Evolutionary conservation across 345 rosid species (phyloP).

Genomic region (Brassica nigra): DNA sequence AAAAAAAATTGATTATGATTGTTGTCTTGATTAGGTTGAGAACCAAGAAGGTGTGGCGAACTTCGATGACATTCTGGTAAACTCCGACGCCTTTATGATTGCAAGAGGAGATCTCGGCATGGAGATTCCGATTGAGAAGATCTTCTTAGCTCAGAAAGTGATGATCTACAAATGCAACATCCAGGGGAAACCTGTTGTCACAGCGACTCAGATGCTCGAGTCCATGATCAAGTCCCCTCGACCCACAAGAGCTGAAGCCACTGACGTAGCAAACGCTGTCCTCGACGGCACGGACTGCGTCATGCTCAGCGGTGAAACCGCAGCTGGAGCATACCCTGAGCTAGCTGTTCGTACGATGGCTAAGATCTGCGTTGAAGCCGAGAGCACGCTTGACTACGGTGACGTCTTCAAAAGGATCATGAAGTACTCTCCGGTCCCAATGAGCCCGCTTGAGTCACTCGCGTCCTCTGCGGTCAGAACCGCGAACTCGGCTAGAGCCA

Average conservation of each 20-base stretch:
- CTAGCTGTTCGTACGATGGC: constrained; percentile 93
- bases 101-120: constrained; percentile 98
- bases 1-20: not conserved
- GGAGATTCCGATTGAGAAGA: constrained; percentile 98
- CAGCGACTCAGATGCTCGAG: constrained; percentile 91
- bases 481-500: constrained; percentile 79
- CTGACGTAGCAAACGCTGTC: constrained; percentile 96
- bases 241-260: constrained; percentile 97
- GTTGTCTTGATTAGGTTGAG: constrained; percentile 61
- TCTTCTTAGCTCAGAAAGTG: constrained; percentile 94
- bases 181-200: constrained; percentile 93
- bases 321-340: constrained; percentile 97
- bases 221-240: constrained; percentile 98
- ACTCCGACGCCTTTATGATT: constrained; percentile 96
- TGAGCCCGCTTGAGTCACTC: constrained; percentile 92
- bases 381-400: constrained; percentile 82
- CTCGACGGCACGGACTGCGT: constrained; percentile 95
- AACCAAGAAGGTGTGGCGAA: constrained; percentile 99
- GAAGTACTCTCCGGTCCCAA: constrained; percentile 86
- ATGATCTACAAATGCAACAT: constrained; percentile 98
- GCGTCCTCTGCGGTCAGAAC: constrained; percentile 94
- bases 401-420: constrained; percentile 84
- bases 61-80: constrained; percentile 83
- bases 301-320: constrained; percentile 97
- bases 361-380: constrained; percentile 85